Conservation (phyloP, 371 early-diverging fungal genomes). For the Catenaria anguillulae region DNA sequence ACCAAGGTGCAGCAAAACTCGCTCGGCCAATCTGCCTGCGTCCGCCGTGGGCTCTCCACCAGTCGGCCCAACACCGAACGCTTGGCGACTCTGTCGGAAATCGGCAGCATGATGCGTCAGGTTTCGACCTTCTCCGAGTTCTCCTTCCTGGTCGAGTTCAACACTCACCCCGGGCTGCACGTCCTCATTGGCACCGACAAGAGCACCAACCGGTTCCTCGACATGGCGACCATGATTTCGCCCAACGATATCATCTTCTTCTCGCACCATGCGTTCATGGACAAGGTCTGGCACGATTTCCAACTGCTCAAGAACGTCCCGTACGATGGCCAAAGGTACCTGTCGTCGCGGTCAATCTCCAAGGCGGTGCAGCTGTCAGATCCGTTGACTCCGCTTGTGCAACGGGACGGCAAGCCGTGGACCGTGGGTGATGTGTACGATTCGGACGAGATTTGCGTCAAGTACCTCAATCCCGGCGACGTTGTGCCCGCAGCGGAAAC, state of each 20-base stretch:
- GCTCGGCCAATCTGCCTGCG: not conserved
- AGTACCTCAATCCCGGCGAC: not conserved
- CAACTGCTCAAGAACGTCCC: constrained; percentile 10
- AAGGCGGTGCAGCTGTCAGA: not conserved
- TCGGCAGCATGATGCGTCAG: not conserved
- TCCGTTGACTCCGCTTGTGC: not conserved
- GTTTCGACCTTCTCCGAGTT: not conserved
- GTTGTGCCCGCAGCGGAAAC: not conserved
- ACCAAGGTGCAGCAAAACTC: not conserved
- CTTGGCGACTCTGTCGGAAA: not conserved
- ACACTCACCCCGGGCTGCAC: not conserved
- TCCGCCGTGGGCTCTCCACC: not conserved
- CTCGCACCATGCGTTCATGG: constrained; percentile 34
- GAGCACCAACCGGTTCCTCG: not conserved
- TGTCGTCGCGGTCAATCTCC: too few species aligned
- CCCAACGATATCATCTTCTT: constrained; percentile 34
- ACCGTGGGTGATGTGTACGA: not conserved
- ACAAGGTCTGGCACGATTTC: constrained; percentile 32
- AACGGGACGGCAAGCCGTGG: not conserved
- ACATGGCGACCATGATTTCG: constrained; percentile 21
- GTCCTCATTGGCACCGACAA: not conserved
- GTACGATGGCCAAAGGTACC: not conserved
- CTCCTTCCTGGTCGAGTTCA: not conserved
- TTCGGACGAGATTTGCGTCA: not conserved
- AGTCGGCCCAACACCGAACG: not conserved